Conservation (phyloP, 208 protist species). For the Leishmania turanica region DNA sequence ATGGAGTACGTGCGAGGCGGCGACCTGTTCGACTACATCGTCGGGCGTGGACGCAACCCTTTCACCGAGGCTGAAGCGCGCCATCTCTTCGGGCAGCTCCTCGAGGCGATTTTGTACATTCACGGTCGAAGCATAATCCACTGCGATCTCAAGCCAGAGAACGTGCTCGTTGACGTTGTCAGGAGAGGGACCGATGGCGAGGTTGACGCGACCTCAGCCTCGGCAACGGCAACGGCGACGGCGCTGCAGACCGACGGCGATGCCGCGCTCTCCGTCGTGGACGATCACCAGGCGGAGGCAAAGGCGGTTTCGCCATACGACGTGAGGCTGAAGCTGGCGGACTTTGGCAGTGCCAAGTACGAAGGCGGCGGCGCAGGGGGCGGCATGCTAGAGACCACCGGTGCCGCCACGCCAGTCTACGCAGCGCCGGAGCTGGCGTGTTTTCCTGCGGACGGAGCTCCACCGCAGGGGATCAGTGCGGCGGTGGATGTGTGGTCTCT, state of each 20-base stretch:
- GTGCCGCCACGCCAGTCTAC: slow-evolving; percentile 60
- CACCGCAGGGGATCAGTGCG: slow-evolving; percentile 16
- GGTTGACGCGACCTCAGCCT: background rate
- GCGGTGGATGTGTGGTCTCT: slow-evolving; percentile 76
- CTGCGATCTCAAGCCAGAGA: slow-evolving; percentile 98
- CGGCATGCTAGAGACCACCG: slow-evolving; percentile 13
- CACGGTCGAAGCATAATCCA: slow-evolving; percentile 93
- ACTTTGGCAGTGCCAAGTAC: slow-evolving; percentile 83
- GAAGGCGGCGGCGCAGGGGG: slow-evolving; percentile 23
- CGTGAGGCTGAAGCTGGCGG: slow-evolving; percentile 67
- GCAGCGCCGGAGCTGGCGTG: slow-evolving; percentile 62
- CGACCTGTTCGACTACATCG: slow-evolving; percentile 84
- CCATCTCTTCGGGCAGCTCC: slow-evolving; percentile 64
- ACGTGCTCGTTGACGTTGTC: slow-evolving; percentile 81
- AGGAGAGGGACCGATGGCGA: background rate
- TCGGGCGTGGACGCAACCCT: slow-evolving; percentile 45
- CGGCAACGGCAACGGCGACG: background rate
- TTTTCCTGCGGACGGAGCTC: background rate
- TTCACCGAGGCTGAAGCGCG: slow-evolving; percentile 74
- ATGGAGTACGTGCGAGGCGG: slow-evolving; percentile 81
- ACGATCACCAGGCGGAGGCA: slow-evolving; percentile 51
- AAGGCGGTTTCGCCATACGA: slow-evolving; percentile 39
- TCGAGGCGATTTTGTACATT: slow-evolving; percentile 69
- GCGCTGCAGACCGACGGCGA: background rate
- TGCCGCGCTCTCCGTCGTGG: slow-evolving; percentile 28